Evolutionary conservation across 345 rosid species (phyloP).

Genomic region (Camelina sativa): DNA sequence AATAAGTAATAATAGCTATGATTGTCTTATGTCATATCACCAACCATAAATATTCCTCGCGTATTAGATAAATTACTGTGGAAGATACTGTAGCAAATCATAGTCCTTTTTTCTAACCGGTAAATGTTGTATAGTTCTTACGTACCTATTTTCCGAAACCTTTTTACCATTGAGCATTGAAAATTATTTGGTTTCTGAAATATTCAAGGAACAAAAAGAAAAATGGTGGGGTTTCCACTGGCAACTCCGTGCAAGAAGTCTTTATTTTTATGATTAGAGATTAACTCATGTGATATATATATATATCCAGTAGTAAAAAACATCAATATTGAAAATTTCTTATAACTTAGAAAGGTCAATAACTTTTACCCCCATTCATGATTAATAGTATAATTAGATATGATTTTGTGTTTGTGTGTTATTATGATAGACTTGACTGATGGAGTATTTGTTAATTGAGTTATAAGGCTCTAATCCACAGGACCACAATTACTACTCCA

Average conservation of each 20-base stretch:
- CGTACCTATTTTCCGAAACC: conserved; percentile 20
- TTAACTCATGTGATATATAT: background rate
- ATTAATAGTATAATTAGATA: background rate
- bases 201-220: background rate
- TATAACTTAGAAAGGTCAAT: background rate
- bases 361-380: background rate
- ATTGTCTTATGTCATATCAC: conserved; percentile 35
- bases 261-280: conserved; percentile 21
- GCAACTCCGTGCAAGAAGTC: conserved; percentile 1
- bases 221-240: conserved; percentile 25
- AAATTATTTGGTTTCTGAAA: conserved; percentile 21
- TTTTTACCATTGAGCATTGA: background rate
- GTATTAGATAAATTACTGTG: conserved; percentile 31
- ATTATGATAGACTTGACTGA: conserved; percentile 2
- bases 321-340: background rate
- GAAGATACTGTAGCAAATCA: conserved; percentile 12
- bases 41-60: conserved; percentile 16
- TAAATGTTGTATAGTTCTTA: conserved; percentile 9
- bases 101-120: background rate
- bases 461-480: conserved; percentile 3
- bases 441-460: background rate
- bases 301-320: background rate
- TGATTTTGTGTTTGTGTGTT: background rate
- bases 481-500: conserved; percentile 11
- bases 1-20: background rate